Base-by-base conservation (phyloP, 805 yeast genomes). In the Monosporozyma siamensis region DNA sequence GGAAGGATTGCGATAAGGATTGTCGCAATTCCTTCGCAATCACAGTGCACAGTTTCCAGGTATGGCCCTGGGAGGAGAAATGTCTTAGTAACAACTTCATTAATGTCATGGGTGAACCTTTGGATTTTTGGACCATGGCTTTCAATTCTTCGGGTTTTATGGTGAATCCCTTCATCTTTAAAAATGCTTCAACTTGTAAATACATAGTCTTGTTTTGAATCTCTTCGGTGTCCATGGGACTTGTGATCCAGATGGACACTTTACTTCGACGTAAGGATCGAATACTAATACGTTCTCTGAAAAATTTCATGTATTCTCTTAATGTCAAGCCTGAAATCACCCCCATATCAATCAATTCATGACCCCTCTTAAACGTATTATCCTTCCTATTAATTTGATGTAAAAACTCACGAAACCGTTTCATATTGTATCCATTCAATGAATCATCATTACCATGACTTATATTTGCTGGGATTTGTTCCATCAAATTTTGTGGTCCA, bases 301-400 rank as follows among this genome's bases (percentile, higher is more conserved):
- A 65, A 53, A 72, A 75, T 1, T 45, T 35, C n/a, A 54, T 14
- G 44, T 74, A 69, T 1, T 57, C 53, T 0, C 48, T 37, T 34
- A 64, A 56, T 0, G 64, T 61, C 9, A 78, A 41, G 0, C 41
- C 40, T 15, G 56, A 45, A 0, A 77, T 47, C 0, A 65, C 15
- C 0, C 44, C 30, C 3, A 45, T 7, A 50, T 72, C 75, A 18
- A 69, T 51, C 3, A 52, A 49, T 46, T 69, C 62, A 9, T 56
- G 54, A 3, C 45, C 51, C 1, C 45, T 66, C 4, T 61, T 55
- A 49, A 75, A 77, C 21, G 61, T 48, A 47, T 69, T 74, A 3
- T 69, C 65, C 39, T 63, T 59, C 31, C 65, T 69, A 3, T 67
- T 48, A 3, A 80, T 76, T 44, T 73, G 73, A 42, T 72, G 77